Conservation (phyloP, 441 rosid genomes). For the Euphorbia celastroides region DNA sequence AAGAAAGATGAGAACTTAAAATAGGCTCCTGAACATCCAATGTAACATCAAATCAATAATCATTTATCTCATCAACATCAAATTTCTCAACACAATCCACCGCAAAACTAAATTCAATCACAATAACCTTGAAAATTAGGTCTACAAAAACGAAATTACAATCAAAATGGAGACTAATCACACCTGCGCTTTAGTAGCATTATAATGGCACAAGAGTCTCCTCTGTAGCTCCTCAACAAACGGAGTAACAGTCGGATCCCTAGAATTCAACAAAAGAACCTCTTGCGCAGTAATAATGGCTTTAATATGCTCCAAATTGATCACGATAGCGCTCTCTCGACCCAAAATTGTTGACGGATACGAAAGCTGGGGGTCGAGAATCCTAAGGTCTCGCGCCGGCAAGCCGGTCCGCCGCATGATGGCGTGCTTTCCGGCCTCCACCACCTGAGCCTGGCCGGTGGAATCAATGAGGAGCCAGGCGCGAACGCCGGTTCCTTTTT, state of each 20-base stretch:
- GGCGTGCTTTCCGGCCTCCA: constrained; percentile 67
- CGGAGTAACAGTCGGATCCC: constrained; percentile 68
- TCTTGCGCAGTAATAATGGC: constrained; percentile 81
- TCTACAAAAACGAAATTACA: neutral
- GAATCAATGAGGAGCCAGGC: constrained; percentile 58
- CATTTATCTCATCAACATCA: neutral
- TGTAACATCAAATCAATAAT: neutral
- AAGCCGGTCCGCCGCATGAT: constrained; percentile 88
- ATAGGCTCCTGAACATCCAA: neutral
- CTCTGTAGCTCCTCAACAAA: constrained; percentile 66
- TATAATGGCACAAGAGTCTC: constrained; percentile 55
- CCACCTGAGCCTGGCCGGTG: constrained; percentile 44
- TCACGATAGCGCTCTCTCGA: constrained; percentile 75
- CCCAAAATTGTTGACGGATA: constrained; percentile 80
- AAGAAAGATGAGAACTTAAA: neutral
- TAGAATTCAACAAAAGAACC: constrained; percentile 67
- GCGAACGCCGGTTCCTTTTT: constrained; percentile 59
- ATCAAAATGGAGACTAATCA: constrained; percentile 9
- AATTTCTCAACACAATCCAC: neutral
- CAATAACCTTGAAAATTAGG: neutral
- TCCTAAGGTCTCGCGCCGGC: constrained; percentile 85
- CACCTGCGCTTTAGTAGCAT: constrained; percentile 69
- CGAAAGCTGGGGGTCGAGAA: constrained; percentile 72
- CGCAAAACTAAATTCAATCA: neutral
- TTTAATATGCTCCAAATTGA: constrained; percentile 82